A percentile compares a stretch with the other conserved stretches of the same genome.
phyloP scores from a whole-genome alignment of 495 filamentous ascomycete species.

The Bryoglossum gracile region DNA sequence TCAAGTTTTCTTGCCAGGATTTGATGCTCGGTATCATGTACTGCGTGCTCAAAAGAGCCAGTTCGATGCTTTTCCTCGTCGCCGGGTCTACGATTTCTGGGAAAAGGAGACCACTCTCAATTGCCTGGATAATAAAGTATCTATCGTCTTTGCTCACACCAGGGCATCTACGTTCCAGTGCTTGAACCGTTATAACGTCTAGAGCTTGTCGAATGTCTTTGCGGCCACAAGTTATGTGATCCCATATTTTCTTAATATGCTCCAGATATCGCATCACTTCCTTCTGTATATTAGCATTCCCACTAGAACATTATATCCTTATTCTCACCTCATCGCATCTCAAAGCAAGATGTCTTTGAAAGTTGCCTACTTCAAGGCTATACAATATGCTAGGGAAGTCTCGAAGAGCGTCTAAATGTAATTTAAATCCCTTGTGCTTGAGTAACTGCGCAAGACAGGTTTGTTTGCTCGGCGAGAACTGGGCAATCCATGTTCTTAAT shows the following conservation, averaged over 20 bases:
- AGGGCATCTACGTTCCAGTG: background rate
- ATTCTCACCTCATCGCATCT: background rate
- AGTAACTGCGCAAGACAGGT: too few species aligned
- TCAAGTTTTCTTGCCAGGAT: slow-evolving; percentile 5
- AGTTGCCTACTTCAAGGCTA: background rate
- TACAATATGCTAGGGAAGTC: background rate
- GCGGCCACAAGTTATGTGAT: background rate
- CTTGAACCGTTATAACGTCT: background rate
- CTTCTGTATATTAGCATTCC: background rate
- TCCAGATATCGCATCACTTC: background rate
- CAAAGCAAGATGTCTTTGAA: background rate
- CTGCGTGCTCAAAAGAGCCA: background rate
- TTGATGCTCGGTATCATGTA: background rate
- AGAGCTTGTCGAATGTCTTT: background rate
- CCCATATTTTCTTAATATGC: background rate
- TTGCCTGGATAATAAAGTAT: background rate
- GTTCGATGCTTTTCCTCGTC: background rate
- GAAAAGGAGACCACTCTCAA: background rate
- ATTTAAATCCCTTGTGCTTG: too few species aligned
- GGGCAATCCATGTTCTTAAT: too few species aligned
- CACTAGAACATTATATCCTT: background rate
- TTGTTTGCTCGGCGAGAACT: too few species aligned
- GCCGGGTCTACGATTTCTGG: background rate
- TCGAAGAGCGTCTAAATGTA: too few species aligned
- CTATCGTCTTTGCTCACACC: background rate